Conservation (phyloP, 345 rosid species). For the Hibiscus mutabilis region DNA sequence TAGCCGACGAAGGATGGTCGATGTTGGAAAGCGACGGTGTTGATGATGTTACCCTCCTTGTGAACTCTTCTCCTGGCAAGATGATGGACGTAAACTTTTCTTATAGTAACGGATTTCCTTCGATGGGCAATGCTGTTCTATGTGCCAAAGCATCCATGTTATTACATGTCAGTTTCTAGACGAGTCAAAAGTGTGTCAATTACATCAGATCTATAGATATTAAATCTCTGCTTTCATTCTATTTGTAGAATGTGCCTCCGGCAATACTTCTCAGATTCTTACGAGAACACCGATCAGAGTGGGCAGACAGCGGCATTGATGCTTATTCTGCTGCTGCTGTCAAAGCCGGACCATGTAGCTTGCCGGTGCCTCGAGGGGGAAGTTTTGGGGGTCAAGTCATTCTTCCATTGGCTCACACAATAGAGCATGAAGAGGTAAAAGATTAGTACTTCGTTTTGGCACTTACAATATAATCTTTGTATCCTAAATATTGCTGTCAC, state of each 20-base stretch:
- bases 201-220: background rate
- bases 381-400: constrained; percentile 90
- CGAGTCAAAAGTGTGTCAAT: background rate
- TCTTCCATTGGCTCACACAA: constrained; percentile 94
- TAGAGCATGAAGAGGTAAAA: constrained; percentile 89
- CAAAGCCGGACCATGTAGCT: constrained; percentile 74
- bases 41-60: constrained; percentile 88
- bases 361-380: constrained; percentile 68
- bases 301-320: constrained; percentile 94
- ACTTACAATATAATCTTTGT: background rate
- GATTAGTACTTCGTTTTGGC: background rate
- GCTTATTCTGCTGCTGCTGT: constrained; percentile 89
- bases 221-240: background rate
- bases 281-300: constrained; percentile 94
- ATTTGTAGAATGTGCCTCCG: constrained; percentile 86
- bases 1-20: constrained; percentile 92
- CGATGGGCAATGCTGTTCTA: constrained; percentile 63
- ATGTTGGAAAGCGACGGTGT: constrained; percentile 85
- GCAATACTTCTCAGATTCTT: constrained; percentile 81
- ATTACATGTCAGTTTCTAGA: constrained; percentile 50
- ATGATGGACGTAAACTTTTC: constrained; percentile 65
- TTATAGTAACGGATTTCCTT: constrained; percentile 62
- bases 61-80: constrained; percentile 79
- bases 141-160: constrained; percentile 99
- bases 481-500: background rate